phyloP scores from a whole-genome alignment of 2,329 filamentous ascomycete species.

The Coleophoma eucalyptorum region DNA sequence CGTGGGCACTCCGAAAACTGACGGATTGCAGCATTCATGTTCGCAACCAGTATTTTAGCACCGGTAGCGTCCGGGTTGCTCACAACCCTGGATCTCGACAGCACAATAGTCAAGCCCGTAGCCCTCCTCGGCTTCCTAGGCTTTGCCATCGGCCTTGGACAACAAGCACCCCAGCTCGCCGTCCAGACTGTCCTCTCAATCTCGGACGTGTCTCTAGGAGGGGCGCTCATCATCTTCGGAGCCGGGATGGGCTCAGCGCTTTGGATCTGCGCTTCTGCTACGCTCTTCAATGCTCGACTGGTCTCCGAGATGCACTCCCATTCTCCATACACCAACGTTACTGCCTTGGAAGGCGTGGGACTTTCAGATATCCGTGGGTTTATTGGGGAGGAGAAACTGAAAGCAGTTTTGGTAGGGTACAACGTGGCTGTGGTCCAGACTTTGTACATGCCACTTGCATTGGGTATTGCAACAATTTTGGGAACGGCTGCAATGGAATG shows the following conservation, averaged over 20 bases:
- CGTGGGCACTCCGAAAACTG: too few relatives aligned
- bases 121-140: constrained; percentile 12
- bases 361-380: too few relatives aligned
- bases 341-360: not conserved
- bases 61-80: constrained; percentile 41
- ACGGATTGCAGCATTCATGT: constrained; percentile 37
- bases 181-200: constrained; percentile 16
- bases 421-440: too few relatives aligned
- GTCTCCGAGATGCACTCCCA: not conserved
- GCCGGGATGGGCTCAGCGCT: constrained; percentile 8
- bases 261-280: too few relatives aligned
- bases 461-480: too few relatives aligned
- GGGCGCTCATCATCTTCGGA: constrained; percentile 14
- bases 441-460: too few relatives aligned
- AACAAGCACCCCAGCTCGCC: constrained; percentile 10
- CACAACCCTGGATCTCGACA: constrained; percentile 43
- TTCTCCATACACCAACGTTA: not conserved
- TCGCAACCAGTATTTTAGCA: constrained; percentile 41
- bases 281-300: not conserved
- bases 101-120: constrained; percentile 30
- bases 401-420: too few relatives aligned
- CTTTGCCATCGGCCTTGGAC: constrained; percentile 12
- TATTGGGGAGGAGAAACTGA: too few relatives aligned
- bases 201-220: constrained; percentile 16
- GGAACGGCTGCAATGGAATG: too few relatives aligned